Evolutionary conservation across 140 eudicot genomes (phyloP).

Genomic region (Stevia rebaudiana): DNA sequence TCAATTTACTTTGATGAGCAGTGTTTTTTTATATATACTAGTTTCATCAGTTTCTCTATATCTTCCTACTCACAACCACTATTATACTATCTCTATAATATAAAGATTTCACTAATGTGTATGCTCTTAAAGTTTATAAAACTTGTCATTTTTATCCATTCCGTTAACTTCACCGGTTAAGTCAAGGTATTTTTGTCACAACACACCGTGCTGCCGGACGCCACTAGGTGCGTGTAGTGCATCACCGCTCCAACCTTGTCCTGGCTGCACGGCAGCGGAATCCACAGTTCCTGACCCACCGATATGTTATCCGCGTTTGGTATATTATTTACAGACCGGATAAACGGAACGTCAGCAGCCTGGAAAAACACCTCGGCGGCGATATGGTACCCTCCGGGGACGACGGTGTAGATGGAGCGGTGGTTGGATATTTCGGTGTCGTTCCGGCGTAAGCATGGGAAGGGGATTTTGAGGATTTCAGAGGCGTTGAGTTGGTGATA

Average conservation of each 20-base stretch:
- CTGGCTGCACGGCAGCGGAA: slow-evolving; percentile 92
- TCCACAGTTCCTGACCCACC: slow-evolving; percentile 50
- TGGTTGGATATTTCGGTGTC: slow-evolving; percentile 53
- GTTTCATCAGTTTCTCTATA: too few relatives aligned
- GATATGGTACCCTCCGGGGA: slow-evolving; percentile 43
- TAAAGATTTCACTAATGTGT: too few relatives aligned
- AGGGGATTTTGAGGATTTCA: slow-evolving; percentile 50
- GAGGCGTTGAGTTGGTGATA: slow-evolving; percentile 25
- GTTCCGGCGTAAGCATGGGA: slow-evolving; percentile 72
- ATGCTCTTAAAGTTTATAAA: too few relatives aligned
- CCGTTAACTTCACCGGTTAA: too few relatives aligned
- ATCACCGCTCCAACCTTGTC: slow-evolving; percentile 61
- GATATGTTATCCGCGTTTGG: slow-evolving; percentile 20
- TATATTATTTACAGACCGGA: slow-evolving; percentile 49
- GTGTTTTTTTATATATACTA: too few relatives aligned
- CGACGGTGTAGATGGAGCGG: slow-evolving; percentile 54
- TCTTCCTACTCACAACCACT: too few relatives aligned
- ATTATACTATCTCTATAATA: too few relatives aligned
- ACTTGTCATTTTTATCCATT: too few relatives aligned
- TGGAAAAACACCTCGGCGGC: slow-evolving; percentile 62
- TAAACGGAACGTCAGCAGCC: slow-evolving; percentile 38
- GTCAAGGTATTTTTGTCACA: too few relatives aligned
- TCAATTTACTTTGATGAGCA: too few relatives aligned
- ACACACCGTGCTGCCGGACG: slow-evolving; percentile 29
- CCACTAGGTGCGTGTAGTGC: slow-evolving; percentile 60